These are phyloP conservation scores for Jasminum sambac DNA, from an alignment of 257 asterid species.

Conservation along the genomic window DNA sequence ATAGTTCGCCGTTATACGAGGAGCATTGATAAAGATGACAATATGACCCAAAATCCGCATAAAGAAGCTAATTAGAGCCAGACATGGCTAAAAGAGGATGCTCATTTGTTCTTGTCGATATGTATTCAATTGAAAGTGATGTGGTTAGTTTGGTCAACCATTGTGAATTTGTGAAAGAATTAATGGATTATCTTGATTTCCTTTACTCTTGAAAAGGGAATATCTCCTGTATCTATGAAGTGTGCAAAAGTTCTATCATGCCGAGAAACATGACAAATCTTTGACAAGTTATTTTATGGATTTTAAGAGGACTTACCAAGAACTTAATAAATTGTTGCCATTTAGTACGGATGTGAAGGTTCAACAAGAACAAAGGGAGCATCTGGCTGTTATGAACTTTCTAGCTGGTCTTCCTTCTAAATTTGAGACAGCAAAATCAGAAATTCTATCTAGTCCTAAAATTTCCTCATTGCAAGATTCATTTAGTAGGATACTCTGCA, in stretches of 20 bases:
- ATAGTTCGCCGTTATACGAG: not conserved
- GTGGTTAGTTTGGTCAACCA: not conserved
- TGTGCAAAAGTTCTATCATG: not conserved
- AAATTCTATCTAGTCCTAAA: too few species aligned
- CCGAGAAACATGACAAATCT: not conserved
- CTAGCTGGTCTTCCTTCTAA: not conserved
- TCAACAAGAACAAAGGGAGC: too few species aligned
- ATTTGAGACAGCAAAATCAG: not conserved
- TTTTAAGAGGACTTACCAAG: too few species aligned
- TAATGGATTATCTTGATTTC: too few species aligned
- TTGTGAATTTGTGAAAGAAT: too few species aligned
- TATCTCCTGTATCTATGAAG: not conserved
- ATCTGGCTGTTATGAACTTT: not conserved
- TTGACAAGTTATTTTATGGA: too few species aligned
- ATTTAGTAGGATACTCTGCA: too few species aligned
- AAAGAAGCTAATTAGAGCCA: too few species aligned
- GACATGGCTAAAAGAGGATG: not conserved
- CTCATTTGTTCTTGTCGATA: not conserved
- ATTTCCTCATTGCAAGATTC: too few species aligned
- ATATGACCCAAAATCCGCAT: not conserved
- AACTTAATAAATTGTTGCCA: too few species aligned
- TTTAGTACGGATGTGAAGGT: too few species aligned
- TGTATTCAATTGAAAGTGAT: not conserved
- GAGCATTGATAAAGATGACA: not conserved
- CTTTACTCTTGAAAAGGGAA: not conserved